phyloP scores from a whole-genome alignment of 495 filamentous ascomycete genomes.

The Aspergillus haitiensis region DNA sequence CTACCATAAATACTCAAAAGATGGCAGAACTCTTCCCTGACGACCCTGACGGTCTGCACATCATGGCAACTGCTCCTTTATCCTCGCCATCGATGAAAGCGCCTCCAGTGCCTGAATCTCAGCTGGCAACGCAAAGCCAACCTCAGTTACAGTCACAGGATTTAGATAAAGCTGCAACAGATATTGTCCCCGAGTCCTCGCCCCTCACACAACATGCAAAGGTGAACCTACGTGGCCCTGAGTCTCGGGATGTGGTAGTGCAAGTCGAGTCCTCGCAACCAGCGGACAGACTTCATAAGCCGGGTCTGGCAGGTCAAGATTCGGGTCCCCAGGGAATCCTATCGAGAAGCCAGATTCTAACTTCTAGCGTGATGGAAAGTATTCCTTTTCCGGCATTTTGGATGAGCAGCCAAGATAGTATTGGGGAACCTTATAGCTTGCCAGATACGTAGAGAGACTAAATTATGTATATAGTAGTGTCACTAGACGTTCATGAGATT shows the following conservation, averaged over 20 bases:
- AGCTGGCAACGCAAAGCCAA: constrained; percentile 24
- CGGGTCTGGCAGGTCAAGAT: constrained; percentile 10
- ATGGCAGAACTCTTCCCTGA: constrained; percentile 46
- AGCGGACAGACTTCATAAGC: constrained; percentile 31
- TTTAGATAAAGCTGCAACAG: constrained; percentile 28
- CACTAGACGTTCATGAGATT: background rate
- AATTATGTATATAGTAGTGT: background rate
- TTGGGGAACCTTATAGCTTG: constrained; percentile 44
- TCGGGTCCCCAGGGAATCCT: constrained; percentile 28
- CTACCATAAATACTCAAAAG: constrained; percentile 44
- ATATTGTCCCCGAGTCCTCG: constrained; percentile 48
- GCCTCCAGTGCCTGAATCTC: constrained; percentile 5
- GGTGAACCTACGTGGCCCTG: constrained; percentile 19
- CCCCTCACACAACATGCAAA: constrained; percentile 26
- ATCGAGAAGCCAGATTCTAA: constrained; percentile 42
- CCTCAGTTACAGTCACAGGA: constrained; percentile 21
- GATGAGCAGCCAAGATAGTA: constrained; percentile 47
- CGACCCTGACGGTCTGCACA: constrained; percentile 28
- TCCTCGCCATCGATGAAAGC: constrained; percentile 18
- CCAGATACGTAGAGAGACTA: constrained; percentile 26
- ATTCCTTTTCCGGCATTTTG: constrained; percentile 43
- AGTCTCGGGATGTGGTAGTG: constrained; percentile 32
- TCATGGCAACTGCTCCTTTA: constrained; percentile 6
- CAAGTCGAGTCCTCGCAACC: constrained; percentile 50
- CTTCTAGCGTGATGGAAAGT: constrained; percentile 51